Evolutionary conservation across 2,329 filamentous ascomycete species (phyloP), one percentile per base, ranked within the genome.

Genomic region (Monosporascus sp.): DNA sequence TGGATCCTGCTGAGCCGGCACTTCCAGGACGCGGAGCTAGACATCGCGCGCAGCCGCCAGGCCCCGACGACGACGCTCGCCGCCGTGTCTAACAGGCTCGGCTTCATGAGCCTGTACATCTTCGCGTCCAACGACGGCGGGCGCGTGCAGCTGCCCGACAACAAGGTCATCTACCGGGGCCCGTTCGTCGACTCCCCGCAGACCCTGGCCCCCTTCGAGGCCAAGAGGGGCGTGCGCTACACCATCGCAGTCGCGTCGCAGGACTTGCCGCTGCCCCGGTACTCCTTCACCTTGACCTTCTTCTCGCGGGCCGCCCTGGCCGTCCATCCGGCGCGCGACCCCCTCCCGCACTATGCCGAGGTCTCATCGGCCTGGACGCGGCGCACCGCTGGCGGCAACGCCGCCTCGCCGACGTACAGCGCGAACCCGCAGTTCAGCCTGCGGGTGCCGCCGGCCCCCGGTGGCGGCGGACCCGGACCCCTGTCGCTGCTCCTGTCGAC

Each of bases 181-280:
- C 89, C 90, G n/a, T 96, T 90, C 58, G 91, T 97, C 37, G 93
- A 97, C 70, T 95, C 92, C 2, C 91, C 91, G 1, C 95, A 97
- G 68, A 96, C 89, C 0, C 81, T 99, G 7, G 83, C 95, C 45
- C 86, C 88, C 54, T 79, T 96, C 56, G 81, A 89, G 27, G 78
- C 74, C 3, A 69, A 69, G 22, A 68, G 70, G 5, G 69, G 68
- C 44, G 68, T 67, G 7, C 61, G 69, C 1, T 80, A 81, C 60
- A 82, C 79, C 1, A 74, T 89, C 8, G 89, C 92, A 7, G 77
- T 91, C 27, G 87, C 91, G 17, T 88, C 95, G 62, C 86, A 95
- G 63, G 86, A 87, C 38, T 78, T 97, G 5, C 87, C 89, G 2
- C 74, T 87, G 3, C 78, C 82, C 1, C 79, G 76, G 22, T 92